Evolutionary conservation across 2,329 filamentous ascomycete genomes (phyloP), one percentile per base, ranked within the genome.

Genomic region (Stachybotrys chlorohalonatus): DNA sequence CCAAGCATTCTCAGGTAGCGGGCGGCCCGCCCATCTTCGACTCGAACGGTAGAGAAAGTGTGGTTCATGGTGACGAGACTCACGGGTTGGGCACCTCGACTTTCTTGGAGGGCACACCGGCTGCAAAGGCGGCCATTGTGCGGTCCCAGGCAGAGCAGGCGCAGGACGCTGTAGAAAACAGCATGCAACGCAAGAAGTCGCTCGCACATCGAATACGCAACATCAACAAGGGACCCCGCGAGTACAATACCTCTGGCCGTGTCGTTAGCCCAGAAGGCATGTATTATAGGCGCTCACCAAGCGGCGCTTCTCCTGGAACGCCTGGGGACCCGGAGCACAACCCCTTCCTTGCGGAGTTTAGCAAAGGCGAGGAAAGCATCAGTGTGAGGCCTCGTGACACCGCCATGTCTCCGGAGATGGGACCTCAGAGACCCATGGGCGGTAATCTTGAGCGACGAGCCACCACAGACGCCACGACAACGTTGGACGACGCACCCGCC

Each of bases 91-190:
- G 94, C 53, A 96, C 92, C 1, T 95, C 91, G 39, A 99, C 94
- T 2, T 97, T 97, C 77, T 74, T 99, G 24, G 94, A 99, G 64
- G 94, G 94, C 42, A 88, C 94, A 1, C 93, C 94, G 13, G 94
- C 92, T 31, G 88, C 92, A 31, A 84, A 85, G 62, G 82, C 85
- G 7, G 89, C 87, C 16, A 89, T 96, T 53, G 83, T 89, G 67
- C 84, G 87, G 57, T 84, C 84, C 52, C 83, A 93, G 64, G 86
- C 81, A 36, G 90, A 85, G 63, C 72, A 89, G 57, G 79, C 77
- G 7, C 80, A 79, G 16, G 81, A 86, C 49, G 79, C 81, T 55
- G 66, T 74, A 54, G 71, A 79, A 24, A 73, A 74, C 7, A 87
- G 87, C 6, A 72, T 99, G 47, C 84, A 87, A 61, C 85, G 94